Base-by-base conservation (phyloP, 805 yeast species). In the Candida rishiriensis region DNA sequence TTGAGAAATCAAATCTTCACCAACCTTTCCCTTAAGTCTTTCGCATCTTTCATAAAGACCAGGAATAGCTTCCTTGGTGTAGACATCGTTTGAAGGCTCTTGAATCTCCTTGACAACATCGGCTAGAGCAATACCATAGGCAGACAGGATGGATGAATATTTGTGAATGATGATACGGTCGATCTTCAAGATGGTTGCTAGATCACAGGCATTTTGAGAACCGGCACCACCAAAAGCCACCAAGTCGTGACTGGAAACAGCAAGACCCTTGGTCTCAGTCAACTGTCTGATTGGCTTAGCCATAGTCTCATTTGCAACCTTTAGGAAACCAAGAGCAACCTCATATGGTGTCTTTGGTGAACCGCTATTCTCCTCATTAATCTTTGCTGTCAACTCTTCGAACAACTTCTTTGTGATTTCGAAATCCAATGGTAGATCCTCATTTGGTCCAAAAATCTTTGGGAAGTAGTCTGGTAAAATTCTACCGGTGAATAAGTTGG, bases 181-280 rank as follows among this genome's bases (percentile, higher is more conserved):
- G 34, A 87, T 84, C 9, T 86, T 85, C 52, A 87, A 68, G 17
- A 75, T 73, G 44, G 76, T 72, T 0, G 93, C 93, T 28, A 87
- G 77, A 3, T 85, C 78, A 29, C 77, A 79, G 3, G 90, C 88
- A 58, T 84, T 88, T 64, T 87, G 95, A 9, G 95, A 95, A 41
- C 95, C 95, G 26, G 93, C 93, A 32, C 95, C 95, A 36, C 95
- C 95, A 63, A 87, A 86, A 3, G 88, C 73, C 2, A 87, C 91
- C 48, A 87, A 65, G 38, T 78, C 65, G 59, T 87, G 95, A 14
- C 72, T 68, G 9, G 83, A 60, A 0, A 79, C 76, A 39, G 74
- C 72, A 56, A 78, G 76, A 3, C 95, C 95, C 55, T 79, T 84
- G 2, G 89, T 84, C 56, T 86, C 95, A 0, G 95, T 86, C 43